phyloP scores from a whole-genome alignment of 2,329 filamentous ascomycete genomes.

The Ophiostoma perfectum region DNA sequence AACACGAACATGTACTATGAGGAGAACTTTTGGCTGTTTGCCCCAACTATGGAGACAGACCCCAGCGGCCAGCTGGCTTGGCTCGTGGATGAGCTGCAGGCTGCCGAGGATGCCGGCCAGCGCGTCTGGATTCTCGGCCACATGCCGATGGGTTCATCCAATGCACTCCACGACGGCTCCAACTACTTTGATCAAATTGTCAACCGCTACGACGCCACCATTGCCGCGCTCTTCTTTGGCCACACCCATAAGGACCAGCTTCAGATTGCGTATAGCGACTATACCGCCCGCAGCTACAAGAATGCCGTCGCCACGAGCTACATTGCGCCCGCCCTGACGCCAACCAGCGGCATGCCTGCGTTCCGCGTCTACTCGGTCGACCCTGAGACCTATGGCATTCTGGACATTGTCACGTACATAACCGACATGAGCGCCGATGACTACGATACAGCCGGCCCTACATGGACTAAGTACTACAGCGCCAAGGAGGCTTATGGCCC shows the following conservation, averaged over 20 bases:
- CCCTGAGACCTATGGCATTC: conserved; percentile 1
- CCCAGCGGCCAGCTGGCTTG: not conserved
- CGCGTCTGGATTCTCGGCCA: conserved; percentile 2
- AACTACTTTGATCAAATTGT: conserved; percentile 1
- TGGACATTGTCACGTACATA: not conserved
- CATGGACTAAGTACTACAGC: not conserved
- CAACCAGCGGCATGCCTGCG: not conserved
- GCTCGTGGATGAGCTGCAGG: not conserved
- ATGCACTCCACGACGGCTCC: not conserved
- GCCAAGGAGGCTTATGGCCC: not conserved
- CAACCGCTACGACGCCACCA: conserved; percentile 2
- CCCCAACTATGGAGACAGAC: not conserved
- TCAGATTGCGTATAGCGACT: not conserved
- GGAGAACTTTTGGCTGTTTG: conserved; percentile 8
- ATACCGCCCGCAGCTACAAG: not conserved
- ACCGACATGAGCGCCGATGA: not conserved
- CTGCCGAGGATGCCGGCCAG: not conserved
- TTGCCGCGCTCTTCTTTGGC: not conserved
- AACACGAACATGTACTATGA: conserved; percentile 6
- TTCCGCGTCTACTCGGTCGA: conserved; percentile 1
- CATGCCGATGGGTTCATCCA: conserved; percentile 2
- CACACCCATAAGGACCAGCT: conserved; percentile 2
- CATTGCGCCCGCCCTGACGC: not conserved
- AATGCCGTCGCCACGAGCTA: not conserved
- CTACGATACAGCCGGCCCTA: not conserved